Evolutionary conservation across 2,329 filamentous ascomycete genomes (phyloP), one percentile per base, ranked within the genome.

Genomic region (Fusarium torreyae): DNA sequence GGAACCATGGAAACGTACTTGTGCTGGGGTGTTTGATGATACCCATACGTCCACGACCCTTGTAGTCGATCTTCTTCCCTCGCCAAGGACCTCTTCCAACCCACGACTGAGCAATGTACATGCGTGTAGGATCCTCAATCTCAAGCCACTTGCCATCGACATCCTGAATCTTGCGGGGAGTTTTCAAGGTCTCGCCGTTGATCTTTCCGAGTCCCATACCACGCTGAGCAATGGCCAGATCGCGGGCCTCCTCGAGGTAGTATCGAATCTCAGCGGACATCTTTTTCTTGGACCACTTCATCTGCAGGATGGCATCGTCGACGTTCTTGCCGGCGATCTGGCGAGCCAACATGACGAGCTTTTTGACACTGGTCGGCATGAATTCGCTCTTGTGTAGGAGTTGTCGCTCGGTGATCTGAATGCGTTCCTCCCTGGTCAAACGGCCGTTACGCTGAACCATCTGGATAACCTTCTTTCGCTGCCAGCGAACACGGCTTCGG

Each of bases 261-360:
- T 89, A 90, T 72, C 88, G 84, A 28, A 98, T 89, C 75, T 97
- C 94, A 71, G 88, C 85, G 8, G 95, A 93, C 68, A 92, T 92
- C 83, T 94, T 95, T 88, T 99, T 99, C 85, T 94, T 93, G 79
- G 91, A 95, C 83, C 95, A 98, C 57, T 91, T 89, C 93, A 99
- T 97, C 85, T 99, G 96, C 56, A 92, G 82, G 71, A 98, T 93
- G 15, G 96, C 96, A 36, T 99, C 94, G 60, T 97, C 94, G 65
- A 99, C 85, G n/a, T 91, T 91, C 87, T 98, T 98, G 71, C 96
- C 96, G 3, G 90, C 87, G 76, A 99, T 96, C 82, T 98, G 96
- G 57, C 92, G 89, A 24, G 95, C 91, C 50, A 99, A 83, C 74
- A 92, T 91, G 53, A 91, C 90, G 57, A 99, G 86, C 84, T 99